Evolutionary conservation across 306 rosid genomes (phyloP).

Genomic region (Morella rubra): DNA sequence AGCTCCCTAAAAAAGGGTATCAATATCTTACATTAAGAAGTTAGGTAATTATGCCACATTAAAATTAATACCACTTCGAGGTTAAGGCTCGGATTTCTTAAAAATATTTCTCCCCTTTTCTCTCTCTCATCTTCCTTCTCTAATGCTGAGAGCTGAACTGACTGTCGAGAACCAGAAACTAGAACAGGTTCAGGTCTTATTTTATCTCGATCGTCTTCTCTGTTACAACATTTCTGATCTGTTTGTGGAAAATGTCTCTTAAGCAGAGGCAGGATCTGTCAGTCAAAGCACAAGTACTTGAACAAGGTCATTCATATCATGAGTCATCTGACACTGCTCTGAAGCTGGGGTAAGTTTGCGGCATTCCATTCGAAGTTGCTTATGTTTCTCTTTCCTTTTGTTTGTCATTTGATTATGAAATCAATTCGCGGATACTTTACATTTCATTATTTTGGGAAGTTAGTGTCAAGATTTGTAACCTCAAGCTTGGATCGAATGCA

Average conservation of each 20-base stretch:
- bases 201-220: not conserved
- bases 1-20: not conserved
- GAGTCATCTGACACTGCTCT: conserved; percentile 43
- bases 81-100: no score
- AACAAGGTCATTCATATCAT: conserved; percentile 31
- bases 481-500: no score
- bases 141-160: no score
- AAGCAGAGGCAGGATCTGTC: not conserved
- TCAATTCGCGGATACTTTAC: no score
- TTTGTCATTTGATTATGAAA: no score
- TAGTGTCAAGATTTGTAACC: no score
- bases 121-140: not conserved
- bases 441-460: no score
- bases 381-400: no score
- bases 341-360: conserved; percentile 41
- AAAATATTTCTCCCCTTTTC: not conserved
- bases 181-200: conserved; percentile 18
- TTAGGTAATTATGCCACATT: no score
- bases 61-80: not conserved
- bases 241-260: not conserved
- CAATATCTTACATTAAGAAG: not conserved
- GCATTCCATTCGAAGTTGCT: not conserved
- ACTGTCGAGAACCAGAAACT: no score
- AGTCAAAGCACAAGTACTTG: conserved; percentile 17
- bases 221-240: not conserved